Base-by-base conservation (phyloP, 2,329 filamentous ascomycete genomes). In the Cercospora janseana region DNA sequence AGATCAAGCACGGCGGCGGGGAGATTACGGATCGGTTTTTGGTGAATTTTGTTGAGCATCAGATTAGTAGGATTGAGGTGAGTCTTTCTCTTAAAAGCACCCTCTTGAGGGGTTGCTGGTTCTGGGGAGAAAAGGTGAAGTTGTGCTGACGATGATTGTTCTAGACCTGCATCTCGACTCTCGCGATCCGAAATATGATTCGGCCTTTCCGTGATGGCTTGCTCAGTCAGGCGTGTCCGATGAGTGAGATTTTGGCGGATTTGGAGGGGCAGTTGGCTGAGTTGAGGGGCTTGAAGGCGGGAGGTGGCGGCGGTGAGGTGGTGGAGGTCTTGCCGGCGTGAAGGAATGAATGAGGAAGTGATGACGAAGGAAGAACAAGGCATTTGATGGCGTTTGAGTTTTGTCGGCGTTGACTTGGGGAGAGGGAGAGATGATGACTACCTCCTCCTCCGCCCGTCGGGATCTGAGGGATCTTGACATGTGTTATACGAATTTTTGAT, bases 11-110 rank as follows among this genome's bases (percentile, higher is more conserved):
- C 51, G 73, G 84, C 32, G 88, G 87, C 43, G 89, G 88, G 8
- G 90, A 96, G 66, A 81, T 96, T 46, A 89, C 91, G 21, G 93
- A 97, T 75, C 78, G 82, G 46, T 92, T 95, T 70, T 74, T 97
- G 70, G 72, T 95, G 49, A 90, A 88, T 64, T 89, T 98, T 64
- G 80, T 97, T 69, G 91, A 95, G 67, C 91, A 97, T 67, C 90
- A 96, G 77, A 87, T 98, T 60, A 91, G 87, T 67, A 83, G 93
- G 64, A 94, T 98, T 67, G 93, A 98, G 83, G 90, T 94, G 76
- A 71, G 85, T 72, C 3, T 21, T 28, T 6, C 20, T 8, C 7
- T 24, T 28, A 4, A n/a, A 10, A 13, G 8, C n/a, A 40, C 21
- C 16, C 20, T 24, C 21, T 9, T 5, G 10, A n/a, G n/a, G n/a